Evolutionary conservation across 805 yeast species (phyloP), one percentile per base, ranked within the genome.

Genomic region (Candida taoyuanica): DNA sequence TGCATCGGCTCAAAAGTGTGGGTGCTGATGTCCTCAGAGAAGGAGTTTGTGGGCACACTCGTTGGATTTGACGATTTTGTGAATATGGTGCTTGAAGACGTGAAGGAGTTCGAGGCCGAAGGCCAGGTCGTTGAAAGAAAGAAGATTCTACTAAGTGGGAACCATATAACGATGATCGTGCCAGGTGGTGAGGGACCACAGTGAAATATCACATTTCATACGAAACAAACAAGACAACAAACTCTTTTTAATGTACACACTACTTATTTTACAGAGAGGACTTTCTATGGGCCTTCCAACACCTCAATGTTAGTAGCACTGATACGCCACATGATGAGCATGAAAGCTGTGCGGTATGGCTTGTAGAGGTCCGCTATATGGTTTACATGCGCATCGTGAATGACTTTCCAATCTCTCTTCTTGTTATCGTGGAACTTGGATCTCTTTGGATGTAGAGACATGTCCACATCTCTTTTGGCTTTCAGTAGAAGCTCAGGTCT

Each of bases 1-100:
- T 79, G 89, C 44, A 78, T 91, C 27, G 96, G 95, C 14, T 78
- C 86, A 23, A 70, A 73, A 39, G 78, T 91, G 29, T 76, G 84
- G 73, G 85, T 88, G 18, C 68, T 86, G 64, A 70, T 71, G 58
- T 62, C 66, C 36, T 70, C 73, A 16, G 68, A 71, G 42, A 77
- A 77, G 58, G 97, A 89, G 58, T 93, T 87, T 58, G 72, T 74
- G n/a, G 98, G 98, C 1, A 85, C 79, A 4, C 68, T 93, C 36
- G 75, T 83, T 20, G 98, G 98, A 1, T 91, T 91, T 60, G 98
- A 93, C 59, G 98, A 93, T 62, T 91, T 82, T 53, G 97, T 93
- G 43, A 93, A 86, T 57, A 78, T 89, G 62, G 95, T 93, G 9
- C 70, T 93, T 36, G 85, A 84, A 50, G 81, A 89, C 51, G 97